Evolutionary conservation across 164 flowering plant species (phyloP).

Genomic region (Vitis vinifera): DNA sequence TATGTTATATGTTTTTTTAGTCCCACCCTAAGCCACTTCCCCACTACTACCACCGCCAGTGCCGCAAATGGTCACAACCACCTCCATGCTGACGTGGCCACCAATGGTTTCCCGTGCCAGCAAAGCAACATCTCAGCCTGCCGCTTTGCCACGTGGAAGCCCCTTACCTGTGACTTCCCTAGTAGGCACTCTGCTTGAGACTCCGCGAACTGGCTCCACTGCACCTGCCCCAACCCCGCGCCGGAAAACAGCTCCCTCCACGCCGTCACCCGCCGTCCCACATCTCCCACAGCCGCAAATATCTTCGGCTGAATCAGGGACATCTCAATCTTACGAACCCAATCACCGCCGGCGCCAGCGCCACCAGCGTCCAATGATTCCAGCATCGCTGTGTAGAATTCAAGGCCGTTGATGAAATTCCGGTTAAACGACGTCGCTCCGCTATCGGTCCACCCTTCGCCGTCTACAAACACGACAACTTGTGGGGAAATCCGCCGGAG

Average conservation of each 20-base stretch:
- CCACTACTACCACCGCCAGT: too few species aligned
- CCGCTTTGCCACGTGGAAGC: constrained; percentile 81
- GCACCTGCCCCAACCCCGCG: constrained; percentile 69
- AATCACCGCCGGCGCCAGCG: constrained; percentile 32
- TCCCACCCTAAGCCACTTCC: too few species aligned
- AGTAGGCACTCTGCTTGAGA: constrained; percentile 78
- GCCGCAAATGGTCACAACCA: constrained; percentile 24
- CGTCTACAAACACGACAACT: constrained; percentile 62
- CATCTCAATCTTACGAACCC: constrained; percentile 61
- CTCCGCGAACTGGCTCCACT: constrained; percentile 71
- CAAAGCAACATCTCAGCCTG: constrained; percentile 78
- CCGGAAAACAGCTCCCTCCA: constrained; percentile 63
- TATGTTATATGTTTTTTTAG: not conserved
- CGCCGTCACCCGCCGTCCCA: constrained; percentile 27
- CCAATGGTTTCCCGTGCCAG: constrained; percentile 77
- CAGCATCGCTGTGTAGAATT: constrained; percentile 65
- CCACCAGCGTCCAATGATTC: constrained; percentile 74
- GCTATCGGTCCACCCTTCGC: constrained; percentile 47
- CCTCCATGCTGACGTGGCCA: constrained; percentile 95
- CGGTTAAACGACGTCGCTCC: constrained; percentile 50
- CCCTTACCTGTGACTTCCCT: constrained; percentile 59
- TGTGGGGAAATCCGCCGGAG: constrained; percentile 55
- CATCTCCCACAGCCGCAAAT: constrained; percentile 39
- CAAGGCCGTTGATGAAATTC: constrained; percentile 56
- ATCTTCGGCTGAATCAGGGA: constrained; percentile 64